Evolutionary conservation across 2,329 filamentous ascomycete species (phyloP).

Genomic region (Aureobasidium pullulans): DNA sequence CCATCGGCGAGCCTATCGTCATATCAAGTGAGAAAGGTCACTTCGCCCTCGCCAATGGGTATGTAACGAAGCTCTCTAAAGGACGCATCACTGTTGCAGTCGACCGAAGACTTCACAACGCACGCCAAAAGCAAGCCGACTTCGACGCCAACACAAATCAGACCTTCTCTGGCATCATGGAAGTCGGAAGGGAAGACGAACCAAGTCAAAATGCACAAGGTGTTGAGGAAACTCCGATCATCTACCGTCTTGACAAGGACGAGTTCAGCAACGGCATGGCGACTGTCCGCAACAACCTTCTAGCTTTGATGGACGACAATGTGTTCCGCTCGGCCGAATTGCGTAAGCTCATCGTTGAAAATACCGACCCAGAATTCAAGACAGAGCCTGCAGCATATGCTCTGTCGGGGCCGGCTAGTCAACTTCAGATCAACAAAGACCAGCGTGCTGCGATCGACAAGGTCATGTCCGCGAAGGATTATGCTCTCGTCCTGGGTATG

Average conservation of each 20-base stretch:
- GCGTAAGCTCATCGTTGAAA: constrained; percentile 72
- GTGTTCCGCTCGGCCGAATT: constrained; percentile 64
- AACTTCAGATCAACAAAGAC: constrained; percentile 72
- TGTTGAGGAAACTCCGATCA: constrained; percentile 43
- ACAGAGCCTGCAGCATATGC: constrained; percentile 55
- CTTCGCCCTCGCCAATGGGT: constrained; percentile 90
- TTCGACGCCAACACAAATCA: constrained; percentile 77
- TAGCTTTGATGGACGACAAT: constrained; percentile 81
- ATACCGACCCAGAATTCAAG: constrained; percentile 67
- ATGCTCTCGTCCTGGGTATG: constrained; percentile 96
- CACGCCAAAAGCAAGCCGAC: constrained; percentile 63
- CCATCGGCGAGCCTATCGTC: constrained; percentile 85
- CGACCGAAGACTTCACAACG: constrained; percentile 81
- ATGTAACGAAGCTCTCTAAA: constrained; percentile 69
- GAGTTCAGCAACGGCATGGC: constrained; percentile 99
- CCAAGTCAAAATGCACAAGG: constrained; percentile 16
- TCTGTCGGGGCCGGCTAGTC: constrained; percentile 46
- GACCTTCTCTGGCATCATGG: constrained; percentile 85
- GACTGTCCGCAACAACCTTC: constrained; percentile 83
- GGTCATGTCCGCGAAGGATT: constrained; percentile 92
- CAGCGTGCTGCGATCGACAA: constrained; percentile 83
- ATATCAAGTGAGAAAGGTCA: constrained; percentile 92
- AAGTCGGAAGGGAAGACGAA: constrained; percentile 54
- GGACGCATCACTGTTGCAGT: constrained; percentile 79
- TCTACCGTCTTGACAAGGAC: constrained; percentile 90